phyloP scores from a whole-genome alignment of 768 basidiomycete species.

The Mycena belliarum region DNA sequence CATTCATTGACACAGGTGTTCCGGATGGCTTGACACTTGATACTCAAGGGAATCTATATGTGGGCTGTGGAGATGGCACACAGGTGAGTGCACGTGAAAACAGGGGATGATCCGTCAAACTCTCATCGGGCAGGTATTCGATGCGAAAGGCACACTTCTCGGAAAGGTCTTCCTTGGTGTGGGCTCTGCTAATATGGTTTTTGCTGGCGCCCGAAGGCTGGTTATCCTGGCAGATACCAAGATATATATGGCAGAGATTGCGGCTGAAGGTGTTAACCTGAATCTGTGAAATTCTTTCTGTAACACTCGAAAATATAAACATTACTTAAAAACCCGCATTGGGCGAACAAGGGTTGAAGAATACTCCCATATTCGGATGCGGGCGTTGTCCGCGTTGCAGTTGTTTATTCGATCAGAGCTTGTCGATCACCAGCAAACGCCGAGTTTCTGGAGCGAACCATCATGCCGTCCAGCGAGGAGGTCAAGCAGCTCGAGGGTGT shows the following conservation, averaged over 20 bases:
- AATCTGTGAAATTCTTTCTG: background rate
- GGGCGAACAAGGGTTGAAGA: no score
- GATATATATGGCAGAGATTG: constrained; percentile 48
- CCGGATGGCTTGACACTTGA: constrained; percentile 57
- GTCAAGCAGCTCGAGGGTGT: constrained; percentile 11
- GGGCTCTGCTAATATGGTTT: constrained; percentile 23
- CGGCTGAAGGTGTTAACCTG: constrained; percentile 31
- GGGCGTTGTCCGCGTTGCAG: background rate
- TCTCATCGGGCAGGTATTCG: constrained; percentile 23
- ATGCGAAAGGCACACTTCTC: constrained; percentile 40
- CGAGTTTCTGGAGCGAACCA: background rate
- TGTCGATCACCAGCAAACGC: constrained; percentile 6
- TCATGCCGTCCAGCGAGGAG: constrained; percentile 12
- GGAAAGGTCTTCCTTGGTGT: constrained; percentile 40
- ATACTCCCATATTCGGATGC: constrained; percentile 4
- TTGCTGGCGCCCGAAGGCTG: constrained; percentile 42
- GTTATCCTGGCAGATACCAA: constrained; percentile 50
- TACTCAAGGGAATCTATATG: constrained; percentile 49
- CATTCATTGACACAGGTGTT: constrained; percentile 51
- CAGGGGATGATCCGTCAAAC: no score
- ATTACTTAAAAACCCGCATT: no score
- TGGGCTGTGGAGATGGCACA: constrained; percentile 38
- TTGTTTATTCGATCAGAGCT: background rate
- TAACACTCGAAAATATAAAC: no score
- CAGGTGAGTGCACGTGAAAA: constrained; percentile 15